Base-by-base conservation (phyloP, 768 basidiomycete genomes). In the Russula sp. region DNA sequence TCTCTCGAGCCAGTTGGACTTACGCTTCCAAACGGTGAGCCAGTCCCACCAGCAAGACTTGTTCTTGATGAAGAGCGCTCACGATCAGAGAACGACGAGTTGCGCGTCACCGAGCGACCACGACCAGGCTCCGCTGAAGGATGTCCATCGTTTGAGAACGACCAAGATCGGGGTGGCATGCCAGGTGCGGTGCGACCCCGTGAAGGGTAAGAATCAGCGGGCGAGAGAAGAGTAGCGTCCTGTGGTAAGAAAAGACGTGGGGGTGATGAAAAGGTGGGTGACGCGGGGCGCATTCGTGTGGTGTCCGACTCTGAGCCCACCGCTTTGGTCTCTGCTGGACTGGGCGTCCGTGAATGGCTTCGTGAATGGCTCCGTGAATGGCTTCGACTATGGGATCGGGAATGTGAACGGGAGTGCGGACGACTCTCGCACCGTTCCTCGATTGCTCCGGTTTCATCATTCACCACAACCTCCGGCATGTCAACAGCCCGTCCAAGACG, bases 101-200 rank as follows among this genome's bases (percentile, higher is more conserved):
- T 81, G 44, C 84, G 80, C 22, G 83, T 79, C 55, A 76, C 76
- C 48, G 84, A 84, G 24, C 86, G 78, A 3, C 86, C 85, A 16
- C 86, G 80, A 28, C 54, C n/a, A 30, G 18, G 9, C 32, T 65
- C 64, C 30, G 20, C 30, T n/a, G 59, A 28, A 36, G 72, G 71
- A 59, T 71, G 69, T 0, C 72, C 51, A n/a, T 66, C 68, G 40
- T 54, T 71, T 26, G 69, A 69, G 34, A 70, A 70, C 52, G 74
- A 71, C 42, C 70, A 70, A 34, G 72, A 74, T 56, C 69, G 69
- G 50, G 40, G 42, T 44, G 59, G 56, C 36, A 52, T 26, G 6
- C 58, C 54, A n/a, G 68, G 63, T 22, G 66, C 57, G 4, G 66
- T 53, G 40, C 67, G 75, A 71, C 65, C 67, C 36, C 67, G 67